Percentiles rank a stretch among this genome's conserved stretches.
These are phyloP conservation scores for Phytopythium chamaehyphon DNA, from an alignment of 352 stramenopile species.

Conservation along the genomic window DNA sequence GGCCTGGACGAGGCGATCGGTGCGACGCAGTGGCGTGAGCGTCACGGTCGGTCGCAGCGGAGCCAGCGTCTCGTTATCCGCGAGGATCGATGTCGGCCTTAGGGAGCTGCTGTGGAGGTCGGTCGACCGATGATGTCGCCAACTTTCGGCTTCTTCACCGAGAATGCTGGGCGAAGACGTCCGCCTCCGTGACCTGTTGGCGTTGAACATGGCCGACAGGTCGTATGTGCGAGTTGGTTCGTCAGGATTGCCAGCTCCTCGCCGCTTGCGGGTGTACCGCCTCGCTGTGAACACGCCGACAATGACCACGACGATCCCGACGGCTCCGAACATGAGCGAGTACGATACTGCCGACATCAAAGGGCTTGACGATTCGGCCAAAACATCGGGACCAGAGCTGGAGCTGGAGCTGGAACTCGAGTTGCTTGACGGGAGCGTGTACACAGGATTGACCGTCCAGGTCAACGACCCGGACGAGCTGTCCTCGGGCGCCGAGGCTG, in stretches of 20 bases:
- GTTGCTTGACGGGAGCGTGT: constrained; percentile 8
- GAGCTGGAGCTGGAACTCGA: constrained; percentile 12
- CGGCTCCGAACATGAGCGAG: constrained; percentile 15
- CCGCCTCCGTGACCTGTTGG: background rate
- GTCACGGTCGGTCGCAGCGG: background rate
- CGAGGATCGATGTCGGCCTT: constrained; percentile 31
- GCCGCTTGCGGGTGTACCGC: background rate
- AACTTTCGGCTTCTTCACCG: constrained; percentile 22
- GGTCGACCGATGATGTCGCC: constrained; percentile 18
- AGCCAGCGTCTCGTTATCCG: constrained; percentile 27
- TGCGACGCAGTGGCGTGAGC: constrained; percentile 13
- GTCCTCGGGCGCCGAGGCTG: constrained; percentile 8
- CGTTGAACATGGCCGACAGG: constrained; percentile 5
- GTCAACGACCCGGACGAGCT: constrained; percentile 13
- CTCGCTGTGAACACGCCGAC: constrained; percentile 17
- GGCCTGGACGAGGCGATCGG: constrained; percentile 9
- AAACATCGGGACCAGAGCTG: constrained; percentile 9
- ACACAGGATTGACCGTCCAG: constrained; percentile 9
- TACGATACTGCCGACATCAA: constrained; percentile 18
- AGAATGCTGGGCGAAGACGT: constrained; percentile 16
- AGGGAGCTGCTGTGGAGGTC: constrained; percentile 12
- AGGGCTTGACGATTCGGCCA: constrained; percentile 8
- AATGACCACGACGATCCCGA: constrained; percentile 17
- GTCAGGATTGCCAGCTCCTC: background rate
- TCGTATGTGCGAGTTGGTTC: constrained; percentile 3